Percentiles rank a stretch among this genome's conserved stretches.
These are phyloP conservation scores for Hamigera avellanea DNA, from an alignment of 495 filamentous ascomycete genomes.

Conservation along the genomic window DNA sequence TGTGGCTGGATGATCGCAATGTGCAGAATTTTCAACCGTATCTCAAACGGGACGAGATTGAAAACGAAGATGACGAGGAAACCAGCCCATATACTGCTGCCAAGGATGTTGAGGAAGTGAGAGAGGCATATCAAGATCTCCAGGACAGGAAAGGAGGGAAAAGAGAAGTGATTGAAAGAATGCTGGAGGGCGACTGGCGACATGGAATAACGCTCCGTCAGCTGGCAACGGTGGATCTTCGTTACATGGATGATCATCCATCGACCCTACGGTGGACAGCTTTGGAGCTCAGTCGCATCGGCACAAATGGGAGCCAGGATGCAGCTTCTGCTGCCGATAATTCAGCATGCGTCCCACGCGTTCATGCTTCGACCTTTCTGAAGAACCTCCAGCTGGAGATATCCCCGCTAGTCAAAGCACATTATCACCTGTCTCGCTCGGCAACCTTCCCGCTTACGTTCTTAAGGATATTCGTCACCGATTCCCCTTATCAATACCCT, in stretches of 20 bases:
- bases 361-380: constrained; percentile 67
- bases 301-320: constrained; percentile 7
- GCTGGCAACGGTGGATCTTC: constrained; percentile 69
- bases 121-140: constrained; percentile 47
- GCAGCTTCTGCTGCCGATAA: constrained; percentile 18
- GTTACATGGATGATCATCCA: constrained; percentile 68
- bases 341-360: constrained; percentile 47
- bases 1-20: constrained; percentile 61
- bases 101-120: constrained; percentile 47
- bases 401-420: constrained; percentile 63
- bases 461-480: constrained; percentile 61
- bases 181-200: constrained; percentile 74
- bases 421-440: constrained; percentile 62
- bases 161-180: constrained; percentile 63
- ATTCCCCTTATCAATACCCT: constrained; percentile 58
- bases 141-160: constrained; percentile 52
- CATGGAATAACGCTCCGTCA: constrained; percentile 66
- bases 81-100: constrained; percentile 50
- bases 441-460: constrained; percentile 52
- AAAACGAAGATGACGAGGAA: constrained; percentile 24
- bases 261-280: constrained; percentile 65
- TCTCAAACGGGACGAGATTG: constrained; percentile 15
- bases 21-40: constrained; percentile 39
- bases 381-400: constrained; percentile 59
- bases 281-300: constrained; percentile 41